phyloP scores from a whole-genome alignment of 495 filamentous ascomycete species.

The Staphylotrichum longicolle region DNA sequence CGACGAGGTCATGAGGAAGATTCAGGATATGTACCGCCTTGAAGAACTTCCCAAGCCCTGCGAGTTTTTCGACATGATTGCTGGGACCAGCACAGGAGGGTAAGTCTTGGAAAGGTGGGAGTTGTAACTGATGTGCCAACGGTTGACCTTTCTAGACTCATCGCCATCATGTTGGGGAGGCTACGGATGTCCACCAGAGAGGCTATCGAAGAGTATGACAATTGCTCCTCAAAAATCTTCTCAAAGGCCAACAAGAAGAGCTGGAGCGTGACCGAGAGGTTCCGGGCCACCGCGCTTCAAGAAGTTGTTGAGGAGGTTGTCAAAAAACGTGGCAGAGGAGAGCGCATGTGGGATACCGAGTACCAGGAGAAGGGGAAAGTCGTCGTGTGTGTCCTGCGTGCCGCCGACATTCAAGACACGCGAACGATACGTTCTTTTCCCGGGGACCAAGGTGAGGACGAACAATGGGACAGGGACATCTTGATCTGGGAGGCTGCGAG shows the following conservation, averaged over 20 bases:
- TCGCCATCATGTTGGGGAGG: conserved; percentile 40
- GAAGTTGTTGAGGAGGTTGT: conserved; percentile 19
- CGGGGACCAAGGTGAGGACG: neutral
- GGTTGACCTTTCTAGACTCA: conserved; percentile 24
- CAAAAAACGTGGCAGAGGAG: conserved; percentile 4
- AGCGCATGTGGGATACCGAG: conserved; percentile 18
- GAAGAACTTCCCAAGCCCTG: conserved; percentile 34
- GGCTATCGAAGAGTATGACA: conserved; percentile 32
- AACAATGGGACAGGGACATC: conserved; percentile 17
- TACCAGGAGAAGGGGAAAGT: conserved; percentile 16
- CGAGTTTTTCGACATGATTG: conserved; percentile 42
- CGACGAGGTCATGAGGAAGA: conserved; percentile 33
- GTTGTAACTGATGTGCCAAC: no score
- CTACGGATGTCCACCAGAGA: conserved; percentile 35
- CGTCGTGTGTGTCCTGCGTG: conserved; percentile 24
- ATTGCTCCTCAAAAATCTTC: conserved; percentile 31
- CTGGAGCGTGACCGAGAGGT: conserved; percentile 11
- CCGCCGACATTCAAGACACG: neutral
- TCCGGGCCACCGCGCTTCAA: conserved; percentile 17
- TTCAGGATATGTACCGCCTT: conserved; percentile 24
- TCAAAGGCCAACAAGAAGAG: conserved; percentile 28
- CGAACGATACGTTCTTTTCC: conserved; percentile 10
- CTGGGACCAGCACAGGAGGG: conserved; percentile 44
- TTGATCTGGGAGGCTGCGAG: conserved; percentile 33
- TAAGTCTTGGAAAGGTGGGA: conserved; percentile 10